Evolutionary conservation across 371 early-diverging fungal genomes (phyloP), one percentile per base, ranked within the genome.

Genomic region (Circinella umbellata): DNA sequence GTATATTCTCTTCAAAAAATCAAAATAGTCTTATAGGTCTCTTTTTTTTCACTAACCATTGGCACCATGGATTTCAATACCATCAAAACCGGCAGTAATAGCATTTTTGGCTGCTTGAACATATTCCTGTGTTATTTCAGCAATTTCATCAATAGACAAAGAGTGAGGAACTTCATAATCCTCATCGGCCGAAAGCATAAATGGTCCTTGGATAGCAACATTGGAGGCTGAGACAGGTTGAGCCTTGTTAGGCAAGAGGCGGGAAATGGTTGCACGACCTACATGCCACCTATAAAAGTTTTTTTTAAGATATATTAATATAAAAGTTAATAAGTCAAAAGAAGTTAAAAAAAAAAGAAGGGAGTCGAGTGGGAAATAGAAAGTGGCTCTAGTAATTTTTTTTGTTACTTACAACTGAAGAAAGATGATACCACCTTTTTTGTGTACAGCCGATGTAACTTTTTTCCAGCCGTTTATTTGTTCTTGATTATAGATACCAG

Each of bases 51-150:
- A 9, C 42, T 42, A 9, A 11, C 42, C 90, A 60, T 91, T 86
- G 0, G 89, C 91, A 64, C 76, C 84, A 74, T 94, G 93, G 34
- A 94, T 79, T 66, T 92, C 90, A 6, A 92, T 75, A 39, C 85
- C 89, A 62, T 92, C 90, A 70, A 92, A 91, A 2, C 87, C 91
- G 11, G 85, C 84, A 57, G 68, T 57, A 18, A 78, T 64, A 49
- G 85, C 73, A 49, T 79, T 69, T 59, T 69, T 48, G 37, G 85
- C 84, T 7, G 89, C 86, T 9, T 68, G 64, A 10, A 53, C 80
- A 72, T 81, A 91, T 7, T 73, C 77, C 8, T 69, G n/a, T 14
- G 85, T 69, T 4, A 82, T 13, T 3, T 62, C 68, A 20, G 71
- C 27, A 63, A 91, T 88, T n/a, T 88, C 88, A 11, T 69, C 63